phyloP scores from a whole-genome alignment of 225 moss, liverwort and hornwort genomes.

The Neckera pumila region DNA sequence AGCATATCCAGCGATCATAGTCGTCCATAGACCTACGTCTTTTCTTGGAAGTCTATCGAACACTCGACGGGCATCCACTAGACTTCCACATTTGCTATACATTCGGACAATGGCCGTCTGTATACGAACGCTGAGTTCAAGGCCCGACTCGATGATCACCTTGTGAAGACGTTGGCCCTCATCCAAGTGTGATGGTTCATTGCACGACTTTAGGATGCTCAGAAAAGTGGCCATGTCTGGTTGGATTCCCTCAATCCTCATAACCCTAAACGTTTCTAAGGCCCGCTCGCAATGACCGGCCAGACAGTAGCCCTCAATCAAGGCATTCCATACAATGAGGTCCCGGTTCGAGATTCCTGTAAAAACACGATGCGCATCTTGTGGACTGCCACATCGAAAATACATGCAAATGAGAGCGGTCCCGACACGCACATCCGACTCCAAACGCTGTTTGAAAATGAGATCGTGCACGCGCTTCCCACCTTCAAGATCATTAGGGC shows the following conservation, averaged over 20 bases:
- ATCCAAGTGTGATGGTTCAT: background rate
- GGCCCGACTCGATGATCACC: conserved; percentile 9
- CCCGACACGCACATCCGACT: conserved; percentile 32
- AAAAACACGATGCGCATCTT: conserved; percentile 22
- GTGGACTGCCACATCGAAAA: conserved; percentile 23
- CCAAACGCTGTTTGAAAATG: conserved; percentile 5
- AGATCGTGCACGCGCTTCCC: conserved; percentile 26
- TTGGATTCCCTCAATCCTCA: conserved; percentile 3
- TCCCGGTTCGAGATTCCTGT: conserved; percentile 13
- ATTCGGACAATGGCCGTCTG: conserved; percentile 34
- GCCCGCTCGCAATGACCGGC: conserved; percentile 13
- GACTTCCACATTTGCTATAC: conserved; percentile 32
- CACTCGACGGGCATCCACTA: conserved; percentile 22
- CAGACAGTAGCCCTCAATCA: conserved; percentile 30
- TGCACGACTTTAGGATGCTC: conserved; percentile 34
- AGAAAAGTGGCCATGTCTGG: conserved; percentile 30
- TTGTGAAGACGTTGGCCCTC: conserved; percentile 24
- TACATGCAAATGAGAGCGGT: conserved; percentile 46
- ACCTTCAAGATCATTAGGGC: conserved; percentile 7
- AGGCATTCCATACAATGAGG: conserved; percentile 34
- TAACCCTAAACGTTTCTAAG: conserved; percentile 9
- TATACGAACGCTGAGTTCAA: conserved; percentile 31
- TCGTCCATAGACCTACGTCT: conserved; percentile 41
- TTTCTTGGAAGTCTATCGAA: conserved; percentile 29
- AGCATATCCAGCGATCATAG: conserved; percentile 41